phyloP scores from a whole-genome alignment of 2,329 filamentous ascomycete genomes.

The Diaporthe citri region DNA sequence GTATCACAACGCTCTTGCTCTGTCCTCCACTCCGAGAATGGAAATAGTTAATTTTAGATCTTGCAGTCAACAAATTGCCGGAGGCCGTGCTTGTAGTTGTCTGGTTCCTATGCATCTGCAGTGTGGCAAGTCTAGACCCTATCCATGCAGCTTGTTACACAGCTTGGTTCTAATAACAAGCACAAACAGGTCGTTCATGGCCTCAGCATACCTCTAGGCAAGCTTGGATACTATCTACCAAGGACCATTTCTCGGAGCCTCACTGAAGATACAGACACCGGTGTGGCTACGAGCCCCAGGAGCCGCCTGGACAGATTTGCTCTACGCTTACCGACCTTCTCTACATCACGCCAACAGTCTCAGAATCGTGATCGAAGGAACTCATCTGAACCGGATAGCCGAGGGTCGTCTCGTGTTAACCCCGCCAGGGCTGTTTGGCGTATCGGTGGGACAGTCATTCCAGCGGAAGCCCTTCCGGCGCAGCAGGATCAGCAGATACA shows the following conservation, averaged over 20 bases:
- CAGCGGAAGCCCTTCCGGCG: neutral
- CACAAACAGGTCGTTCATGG: constrained; percentile 78
- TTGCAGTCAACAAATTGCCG: constrained; percentile 66
- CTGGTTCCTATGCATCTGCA: constrained; percentile 89
- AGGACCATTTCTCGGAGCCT: constrained; percentile 68
- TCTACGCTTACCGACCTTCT: constrained; percentile 40
- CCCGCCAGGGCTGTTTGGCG: constrained; percentile 50
- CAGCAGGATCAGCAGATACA: constrained; percentile 9
- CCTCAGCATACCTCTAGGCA: constrained; percentile 82
- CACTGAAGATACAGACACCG: constrained; percentile 42
- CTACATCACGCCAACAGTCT: constrained; percentile 38
- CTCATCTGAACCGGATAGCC: constrained; percentile 30
- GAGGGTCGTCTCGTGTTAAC: constrained; percentile 41
- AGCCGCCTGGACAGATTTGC: constrained; percentile 48
- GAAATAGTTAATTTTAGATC: neutral
- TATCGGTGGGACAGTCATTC: constrained; percentile 57
- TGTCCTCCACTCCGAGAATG: neutral
- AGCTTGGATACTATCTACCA: constrained; percentile 73
- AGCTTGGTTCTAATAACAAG: neutral
- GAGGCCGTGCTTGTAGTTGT: constrained; percentile 80
- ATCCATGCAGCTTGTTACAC: neutral
- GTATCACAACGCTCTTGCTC: neutral
- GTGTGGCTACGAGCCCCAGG: constrained; percentile 48
- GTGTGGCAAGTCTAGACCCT: constrained; percentile 72
- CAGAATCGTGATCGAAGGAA: constrained; percentile 20